Evolutionary conservation across 225 moss, liverwort and hornwort genomes (phyloP).

Genomic region (Sphagnum contortum): DNA sequence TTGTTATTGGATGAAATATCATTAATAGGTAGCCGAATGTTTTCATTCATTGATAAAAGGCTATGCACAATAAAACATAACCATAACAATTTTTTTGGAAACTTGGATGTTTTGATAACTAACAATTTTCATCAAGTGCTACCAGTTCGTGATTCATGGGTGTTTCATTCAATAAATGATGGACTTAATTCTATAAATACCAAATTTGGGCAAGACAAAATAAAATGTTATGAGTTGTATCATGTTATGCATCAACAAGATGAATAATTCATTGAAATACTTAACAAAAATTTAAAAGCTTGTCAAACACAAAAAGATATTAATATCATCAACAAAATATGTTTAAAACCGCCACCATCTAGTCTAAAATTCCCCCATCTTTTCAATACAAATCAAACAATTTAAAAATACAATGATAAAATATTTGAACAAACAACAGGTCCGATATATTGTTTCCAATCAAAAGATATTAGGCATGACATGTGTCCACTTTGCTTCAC

Average conservation of each 20-base stretch:
- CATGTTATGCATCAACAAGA: too few species aligned
- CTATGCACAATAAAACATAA: neutral
- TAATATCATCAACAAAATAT: neutral
- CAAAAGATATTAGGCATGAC: too few species aligned
- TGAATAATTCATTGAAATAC: neutral
- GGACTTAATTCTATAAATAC: neutral
- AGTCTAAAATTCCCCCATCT: constrained; percentile 5
- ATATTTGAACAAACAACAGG: too few species aligned
- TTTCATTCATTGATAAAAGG: neutral
- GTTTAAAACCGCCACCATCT: neutral
- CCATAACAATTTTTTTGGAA: neutral
- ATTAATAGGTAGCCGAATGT: neutral
- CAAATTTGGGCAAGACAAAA: neutral
- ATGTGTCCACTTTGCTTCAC: too few species aligned
- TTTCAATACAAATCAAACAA: constrained; percentile 2
- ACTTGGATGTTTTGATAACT: neutral
- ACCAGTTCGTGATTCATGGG: constrained; percentile 3
- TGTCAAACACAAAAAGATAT: neutral
- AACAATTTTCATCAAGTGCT: neutral
- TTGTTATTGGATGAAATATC: neutral
- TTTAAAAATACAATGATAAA: too few species aligned
- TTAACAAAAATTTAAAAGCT: neutral
- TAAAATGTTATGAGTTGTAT: neutral
- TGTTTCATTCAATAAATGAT: neutral
- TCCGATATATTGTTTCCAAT: too few species aligned